These are phyloP conservation scores for Boechera stricta DNA, from an alignment of 345 rosid genomes.

Conservation along the genomic window DNA sequence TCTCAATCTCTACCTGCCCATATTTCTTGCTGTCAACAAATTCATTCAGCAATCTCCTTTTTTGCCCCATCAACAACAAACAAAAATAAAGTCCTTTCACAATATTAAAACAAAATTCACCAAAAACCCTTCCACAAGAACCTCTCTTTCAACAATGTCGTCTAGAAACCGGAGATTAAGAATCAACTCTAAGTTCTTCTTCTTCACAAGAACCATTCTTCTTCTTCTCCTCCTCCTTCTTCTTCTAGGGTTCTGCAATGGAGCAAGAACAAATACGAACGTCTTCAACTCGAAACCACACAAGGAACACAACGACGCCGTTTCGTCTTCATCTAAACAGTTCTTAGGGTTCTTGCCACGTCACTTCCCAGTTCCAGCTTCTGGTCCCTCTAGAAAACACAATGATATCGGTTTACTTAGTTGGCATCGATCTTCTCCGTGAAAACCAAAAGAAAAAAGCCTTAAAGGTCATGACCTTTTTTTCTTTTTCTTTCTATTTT, in stretches of 20 bases:
- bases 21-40: constrained; percentile 48
- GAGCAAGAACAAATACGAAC: constrained; percentile 41
- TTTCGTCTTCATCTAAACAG: constrained; percentile 36
- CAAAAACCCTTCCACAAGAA: constrained; percentile 10
- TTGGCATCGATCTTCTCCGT: constrained; percentile 55
- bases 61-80: constrained; percentile 37
- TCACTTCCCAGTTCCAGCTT: constrained; percentile 78
- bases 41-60: constrained; percentile 33
- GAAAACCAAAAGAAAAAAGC: not conserved
- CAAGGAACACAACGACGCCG: constrained; percentile 27
- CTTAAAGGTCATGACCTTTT: constrained; percentile 25
- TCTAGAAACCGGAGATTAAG: constrained; percentile 26
- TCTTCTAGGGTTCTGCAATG: constrained; percentile 33
- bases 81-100: constrained; percentile 16
- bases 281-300: constrained; percentile 34
- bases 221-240: constrained; percentile 29
- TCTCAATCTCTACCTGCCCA: constrained; percentile 39
- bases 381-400: constrained; percentile 96
- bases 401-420: constrained; percentile 74
- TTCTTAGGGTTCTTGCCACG: constrained; percentile 75
- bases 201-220: constrained; percentile 18
- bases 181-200: constrained; percentile 8
- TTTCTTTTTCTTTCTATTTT: not conserved
- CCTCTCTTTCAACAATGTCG: constrained; percentile 33
- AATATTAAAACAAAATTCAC: constrained; percentile 2